Evolutionary conservation across 1,284 basidiomycete genomes (phyloP).

Genomic region (Rhodotorula sp.): DNA sequence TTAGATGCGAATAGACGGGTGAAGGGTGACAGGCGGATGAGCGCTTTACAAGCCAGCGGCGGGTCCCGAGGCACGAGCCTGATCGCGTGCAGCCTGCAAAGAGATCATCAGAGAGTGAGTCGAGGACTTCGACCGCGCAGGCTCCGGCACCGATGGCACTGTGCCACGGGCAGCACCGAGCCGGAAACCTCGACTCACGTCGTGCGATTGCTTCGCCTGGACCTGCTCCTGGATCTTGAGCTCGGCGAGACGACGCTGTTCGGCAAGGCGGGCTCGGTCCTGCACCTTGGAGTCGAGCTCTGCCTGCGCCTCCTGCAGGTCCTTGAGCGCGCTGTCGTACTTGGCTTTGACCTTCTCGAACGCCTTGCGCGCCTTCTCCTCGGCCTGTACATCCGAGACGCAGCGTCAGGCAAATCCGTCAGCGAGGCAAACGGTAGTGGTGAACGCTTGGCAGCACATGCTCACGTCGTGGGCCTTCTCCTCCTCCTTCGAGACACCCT

Average conservation of each 20-base stretch:
- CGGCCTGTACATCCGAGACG: not conserved
- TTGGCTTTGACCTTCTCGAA: constrained; percentile 4
- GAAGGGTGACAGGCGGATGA: no score
- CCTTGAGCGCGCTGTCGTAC: not conserved
- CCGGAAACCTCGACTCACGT: not conserved
- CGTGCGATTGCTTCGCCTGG: not conserved
- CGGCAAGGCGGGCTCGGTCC: not conserved
- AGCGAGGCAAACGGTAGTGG: not conserved
- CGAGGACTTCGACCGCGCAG: not conserved
- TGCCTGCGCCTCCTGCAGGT: not conserved
- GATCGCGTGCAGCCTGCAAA: not conserved
- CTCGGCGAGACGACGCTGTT: constrained; percentile 1
- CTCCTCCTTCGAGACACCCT: not conserved
- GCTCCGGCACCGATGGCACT: not conserved
- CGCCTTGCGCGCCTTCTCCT: not conserved
- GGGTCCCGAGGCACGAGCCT: not conserved
- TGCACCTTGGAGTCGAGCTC: not conserved
- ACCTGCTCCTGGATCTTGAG: not conserved
- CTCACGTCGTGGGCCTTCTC: not conserved
- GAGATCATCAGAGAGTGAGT: not conserved
- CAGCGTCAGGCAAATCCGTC: not conserved
- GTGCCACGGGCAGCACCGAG: not conserved
- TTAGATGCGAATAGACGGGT: no score
- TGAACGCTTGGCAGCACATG: no score
- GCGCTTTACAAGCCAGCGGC: not conserved